Evolutionary conservation across 2,329 filamentous ascomycete genomes (phyloP).

Genomic region (Colletotrichum limetticola): DNA sequence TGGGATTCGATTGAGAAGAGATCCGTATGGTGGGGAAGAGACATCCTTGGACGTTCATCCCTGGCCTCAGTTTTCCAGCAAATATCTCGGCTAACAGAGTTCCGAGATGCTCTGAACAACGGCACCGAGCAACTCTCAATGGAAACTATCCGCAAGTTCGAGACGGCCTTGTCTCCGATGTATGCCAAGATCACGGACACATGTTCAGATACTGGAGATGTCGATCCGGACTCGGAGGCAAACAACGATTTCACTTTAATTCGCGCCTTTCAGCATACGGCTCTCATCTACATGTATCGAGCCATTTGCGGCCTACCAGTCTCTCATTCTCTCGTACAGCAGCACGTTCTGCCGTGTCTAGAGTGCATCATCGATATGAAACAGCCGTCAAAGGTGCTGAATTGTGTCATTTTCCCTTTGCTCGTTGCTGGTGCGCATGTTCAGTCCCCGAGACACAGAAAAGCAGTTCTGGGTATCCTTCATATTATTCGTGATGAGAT

Average conservation of each 20-base stretch:
- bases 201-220: neutral
- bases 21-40: constrained; percentile 54
- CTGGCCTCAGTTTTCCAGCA: constrained; percentile 47
- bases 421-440: constrained; percentile 50
- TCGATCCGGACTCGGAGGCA: constrained; percentile 38
- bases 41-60: constrained; percentile 47
- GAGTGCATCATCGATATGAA: constrained; percentile 49
- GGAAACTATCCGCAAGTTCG: constrained; percentile 41
- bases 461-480: constrained; percentile 34
- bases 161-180: constrained; percentile 40
- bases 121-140: constrained; percentile 41
- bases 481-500: constrained; percentile 43
- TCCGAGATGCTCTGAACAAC: constrained; percentile 37
- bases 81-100: constrained; percentile 44
- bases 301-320: constrained; percentile 52
- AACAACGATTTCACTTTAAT: constrained; percentile 49
- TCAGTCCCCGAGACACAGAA: constrained; percentile 42
- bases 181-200: constrained; percentile 42
- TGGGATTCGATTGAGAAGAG: constrained; percentile 52
- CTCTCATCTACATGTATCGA: constrained; percentile 54
- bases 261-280: constrained; percentile 52
- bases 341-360: constrained; percentile 48
- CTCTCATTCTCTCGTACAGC: constrained; percentile 51
- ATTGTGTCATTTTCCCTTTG: constrained; percentile 52
- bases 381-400: constrained; percentile 49